Evolutionary conservation across 371 early-diverging fungal genomes (phyloP).

Genomic region (Mortierella sp.): DNA sequence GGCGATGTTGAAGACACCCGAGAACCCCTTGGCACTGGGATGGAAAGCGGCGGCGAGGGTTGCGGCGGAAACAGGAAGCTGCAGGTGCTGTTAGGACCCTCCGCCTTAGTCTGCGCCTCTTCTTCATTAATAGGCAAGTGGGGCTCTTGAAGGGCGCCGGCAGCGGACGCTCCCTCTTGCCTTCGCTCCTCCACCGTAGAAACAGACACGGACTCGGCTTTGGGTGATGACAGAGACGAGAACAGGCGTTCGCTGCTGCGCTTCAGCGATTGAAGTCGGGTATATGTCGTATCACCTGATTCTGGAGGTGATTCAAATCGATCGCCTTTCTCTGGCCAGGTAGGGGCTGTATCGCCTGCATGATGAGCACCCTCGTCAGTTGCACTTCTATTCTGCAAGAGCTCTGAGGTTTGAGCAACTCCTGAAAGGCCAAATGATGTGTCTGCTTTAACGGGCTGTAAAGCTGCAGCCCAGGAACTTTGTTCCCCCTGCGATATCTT

Average conservation of each 20-base stretch:
- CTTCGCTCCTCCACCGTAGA: not conserved
- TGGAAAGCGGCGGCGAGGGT: slow-evolving; percentile 41
- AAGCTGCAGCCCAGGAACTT: slow-evolving; percentile 2
- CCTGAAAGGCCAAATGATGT: not conserved
- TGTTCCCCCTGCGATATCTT: slow-evolving; percentile 17
- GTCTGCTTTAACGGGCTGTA: slow-evolving; percentile 18
- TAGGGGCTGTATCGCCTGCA: too few relatives aligned
- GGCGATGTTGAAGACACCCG: not conserved
- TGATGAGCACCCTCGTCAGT: too few relatives aligned
- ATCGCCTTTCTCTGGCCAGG: too few relatives aligned
- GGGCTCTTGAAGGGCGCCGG: slow-evolving; percentile 24
- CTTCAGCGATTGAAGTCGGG: slow-evolving; percentile 20
- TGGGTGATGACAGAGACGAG: slow-evolving; percentile 15
- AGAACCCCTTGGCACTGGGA: slow-evolving; percentile 22
- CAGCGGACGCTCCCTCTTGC: not conserved
- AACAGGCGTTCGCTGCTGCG: slow-evolving; percentile 16
- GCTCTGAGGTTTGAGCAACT: not conserved
- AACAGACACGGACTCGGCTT: not conserved
- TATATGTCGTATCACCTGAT: slow-evolving; percentile 15
- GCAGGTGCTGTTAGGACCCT: slow-evolving; percentile 12
- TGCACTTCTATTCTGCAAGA: too few relatives aligned
- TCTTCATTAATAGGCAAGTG: slow-evolving; percentile 18
- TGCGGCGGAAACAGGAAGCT: slow-evolving; percentile 32
- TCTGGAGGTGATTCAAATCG: not conserved
- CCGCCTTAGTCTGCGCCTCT: not conserved